phyloP scores from a whole-genome alignment of 2,329 filamentous ascomycete species.

The Graphilbum fragrans region DNA sequence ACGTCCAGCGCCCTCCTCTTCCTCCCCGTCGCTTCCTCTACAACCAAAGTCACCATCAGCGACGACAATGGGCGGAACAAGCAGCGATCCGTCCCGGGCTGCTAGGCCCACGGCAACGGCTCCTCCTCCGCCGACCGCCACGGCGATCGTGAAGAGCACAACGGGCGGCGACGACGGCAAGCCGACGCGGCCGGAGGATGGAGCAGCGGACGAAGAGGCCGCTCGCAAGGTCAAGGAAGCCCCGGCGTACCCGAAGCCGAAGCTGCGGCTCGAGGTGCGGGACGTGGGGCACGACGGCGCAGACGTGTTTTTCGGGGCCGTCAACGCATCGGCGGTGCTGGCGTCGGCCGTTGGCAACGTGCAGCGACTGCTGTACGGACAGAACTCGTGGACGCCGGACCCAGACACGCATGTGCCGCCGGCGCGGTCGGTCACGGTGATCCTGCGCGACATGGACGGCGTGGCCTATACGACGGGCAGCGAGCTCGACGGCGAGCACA shows the following conservation, averaged over 20 bases:
- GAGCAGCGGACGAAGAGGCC: not conserved
- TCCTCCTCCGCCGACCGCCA: too few species aligned
- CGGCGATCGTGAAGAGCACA: too few species aligned
- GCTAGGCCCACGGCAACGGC: too few species aligned
- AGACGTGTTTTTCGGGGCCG: slow-evolving; percentile 51
- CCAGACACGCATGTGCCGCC: slow-evolving; percentile 33
- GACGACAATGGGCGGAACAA: too few species aligned
- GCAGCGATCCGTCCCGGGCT: too few species aligned
- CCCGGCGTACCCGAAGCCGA: slow-evolving; percentile 31
- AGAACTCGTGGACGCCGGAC: slow-evolving; percentile 26
- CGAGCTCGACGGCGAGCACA: slow-evolving; percentile 73
- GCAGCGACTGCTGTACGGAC: slow-evolving; percentile 56
- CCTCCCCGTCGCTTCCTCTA: too few species aligned
- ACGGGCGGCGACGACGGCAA: not conserved
- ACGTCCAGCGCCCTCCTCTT: too few species aligned
- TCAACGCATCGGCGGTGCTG: slow-evolving; percentile 52
- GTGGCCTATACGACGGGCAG: slow-evolving; percentile 81
- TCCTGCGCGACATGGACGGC: slow-evolving; percentile 67
- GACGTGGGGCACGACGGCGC: slow-evolving; percentile 50
- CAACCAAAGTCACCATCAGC: too few species aligned
- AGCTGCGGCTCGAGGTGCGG: slow-evolving; percentile 46
- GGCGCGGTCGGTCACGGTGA: slow-evolving; percentile 77
- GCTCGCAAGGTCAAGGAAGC: too few species aligned
- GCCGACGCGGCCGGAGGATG: not conserved
- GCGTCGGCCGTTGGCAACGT: slow-evolving; percentile 54